Conservation (phyloP, 2,329 filamentous ascomycete species). For the Coniella lustricola region DNA sequence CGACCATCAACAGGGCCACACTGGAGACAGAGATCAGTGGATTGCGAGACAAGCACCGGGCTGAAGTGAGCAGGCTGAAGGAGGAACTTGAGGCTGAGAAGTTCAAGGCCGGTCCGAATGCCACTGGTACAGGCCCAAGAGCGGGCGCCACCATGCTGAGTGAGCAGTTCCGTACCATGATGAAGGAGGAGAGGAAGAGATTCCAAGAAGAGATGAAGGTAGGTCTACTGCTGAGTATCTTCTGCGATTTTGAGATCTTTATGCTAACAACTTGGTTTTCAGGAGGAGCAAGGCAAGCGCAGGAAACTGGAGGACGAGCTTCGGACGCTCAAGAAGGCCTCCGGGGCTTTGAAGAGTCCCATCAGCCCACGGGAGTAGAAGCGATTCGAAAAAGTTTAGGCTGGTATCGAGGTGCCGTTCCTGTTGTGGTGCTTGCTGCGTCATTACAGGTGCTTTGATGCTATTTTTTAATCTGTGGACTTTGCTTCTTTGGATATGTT, state of each 20-base stretch:
- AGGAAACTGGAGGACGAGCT: constrained; percentile 47
- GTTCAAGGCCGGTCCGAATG: constrained; percentile 33
- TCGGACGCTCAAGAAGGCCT: constrained; percentile 34
- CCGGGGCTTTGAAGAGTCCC: constrained; percentile 36
- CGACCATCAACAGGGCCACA: constrained; percentile 26
- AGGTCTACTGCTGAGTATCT: constrained; percentile 20
- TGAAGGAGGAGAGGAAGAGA: constrained; percentile 51
- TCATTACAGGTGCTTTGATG: constrained; percentile 5
- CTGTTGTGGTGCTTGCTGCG: neutral
- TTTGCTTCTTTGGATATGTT: constrained; percentile 13
- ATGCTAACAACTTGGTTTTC: constrained; percentile 24
- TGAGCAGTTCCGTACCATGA: constrained; percentile 48
- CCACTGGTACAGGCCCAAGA: constrained; percentile 28
- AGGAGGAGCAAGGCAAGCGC: constrained; percentile 44
- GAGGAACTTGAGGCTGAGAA: constrained; percentile 46
- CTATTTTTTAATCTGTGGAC: constrained; percentile 8
- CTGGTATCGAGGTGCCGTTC: constrained; percentile 1
- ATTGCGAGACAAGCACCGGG: constrained; percentile 33
- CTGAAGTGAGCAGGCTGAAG: constrained; percentile 36
- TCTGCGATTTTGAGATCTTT: neutral
- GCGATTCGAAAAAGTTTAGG: neutral
- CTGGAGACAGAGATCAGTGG: constrained; percentile 33
- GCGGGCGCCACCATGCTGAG: constrained; percentile 46
- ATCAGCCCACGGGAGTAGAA: constrained; percentile 30
- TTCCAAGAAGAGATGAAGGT: constrained; percentile 49